These are phyloP conservation scores for Phytophthora agathidicida DNA, from an alignment of 352 stramenopile genomes.

Conservation along the genomic window DNA sequence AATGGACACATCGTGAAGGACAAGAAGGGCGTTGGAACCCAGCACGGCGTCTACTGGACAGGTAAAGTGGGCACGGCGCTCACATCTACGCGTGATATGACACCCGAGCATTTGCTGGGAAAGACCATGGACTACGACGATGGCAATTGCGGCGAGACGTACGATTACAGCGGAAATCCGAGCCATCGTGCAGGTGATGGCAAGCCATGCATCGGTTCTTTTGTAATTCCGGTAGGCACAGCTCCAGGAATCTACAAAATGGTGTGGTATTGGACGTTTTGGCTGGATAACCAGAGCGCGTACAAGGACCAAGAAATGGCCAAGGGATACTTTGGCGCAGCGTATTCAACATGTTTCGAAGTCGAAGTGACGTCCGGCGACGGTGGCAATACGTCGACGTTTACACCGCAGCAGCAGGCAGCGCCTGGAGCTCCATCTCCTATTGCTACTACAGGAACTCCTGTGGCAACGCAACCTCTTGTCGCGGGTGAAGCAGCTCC, in stretches of 20 bases:
- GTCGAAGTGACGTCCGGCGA: conserved; percentile 41
- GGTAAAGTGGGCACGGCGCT: conserved; percentile 44
- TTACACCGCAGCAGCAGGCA: conserved; percentile 2
- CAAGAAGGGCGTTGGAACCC: conserved; percentile 64
- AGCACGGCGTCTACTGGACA: conserved; percentile 74
- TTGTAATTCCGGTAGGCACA: conserved; percentile 53
- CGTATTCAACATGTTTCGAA: conserved; percentile 72
- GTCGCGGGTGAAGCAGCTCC: conserved; percentile 5
- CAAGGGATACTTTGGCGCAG: conserved; percentile 70
- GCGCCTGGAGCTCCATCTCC: not conserved
- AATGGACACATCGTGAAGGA: conserved; percentile 74
- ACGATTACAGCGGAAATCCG: conserved; percentile 48
- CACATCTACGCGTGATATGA: conserved; percentile 56
- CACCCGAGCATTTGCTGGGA: conserved; percentile 48
- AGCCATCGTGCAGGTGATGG: conserved; percentile 56
- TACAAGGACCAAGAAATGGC: conserved; percentile 59
- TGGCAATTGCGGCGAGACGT: conserved; percentile 61
- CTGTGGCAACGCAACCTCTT: not conserved
- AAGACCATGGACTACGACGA: conserved; percentile 60
- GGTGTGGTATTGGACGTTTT: conserved; percentile 81
- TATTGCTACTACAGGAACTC: not conserved
- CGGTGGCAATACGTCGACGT: not conserved
- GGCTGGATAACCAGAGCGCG: conserved; percentile 47
- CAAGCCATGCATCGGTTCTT: conserved; percentile 63
- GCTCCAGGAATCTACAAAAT: conserved; percentile 58